Evolutionary conservation across 2,329 filamentous ascomycete genomes (phyloP).

Genomic region (Verticillium albo-atrum): DNA sequence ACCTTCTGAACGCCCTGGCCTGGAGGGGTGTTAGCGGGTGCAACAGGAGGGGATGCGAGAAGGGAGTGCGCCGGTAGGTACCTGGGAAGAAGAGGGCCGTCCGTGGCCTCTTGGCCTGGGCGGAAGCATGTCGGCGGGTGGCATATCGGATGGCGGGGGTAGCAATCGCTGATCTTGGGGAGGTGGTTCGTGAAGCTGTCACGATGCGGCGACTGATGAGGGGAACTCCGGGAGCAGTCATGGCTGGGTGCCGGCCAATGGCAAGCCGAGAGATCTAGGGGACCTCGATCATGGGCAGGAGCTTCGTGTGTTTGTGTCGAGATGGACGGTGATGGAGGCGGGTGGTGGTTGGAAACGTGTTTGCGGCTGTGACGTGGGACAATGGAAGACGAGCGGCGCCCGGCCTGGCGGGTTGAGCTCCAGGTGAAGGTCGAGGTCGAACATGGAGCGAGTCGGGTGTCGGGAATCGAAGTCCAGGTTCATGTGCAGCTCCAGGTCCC

Average conservation of each 20-base stretch:
- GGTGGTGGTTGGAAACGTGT: not conserved
- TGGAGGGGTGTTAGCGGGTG: slow-evolving; percentile 24
- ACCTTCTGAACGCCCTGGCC: slow-evolving; percentile 87
- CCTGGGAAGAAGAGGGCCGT: slow-evolving; percentile 60
- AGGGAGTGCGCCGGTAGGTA: slow-evolving; percentile 18
- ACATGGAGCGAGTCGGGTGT: too few species aligned
- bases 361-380: not conserved
- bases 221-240: slow-evolving; percentile 11
- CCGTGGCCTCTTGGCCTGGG: slow-evolving; percentile 31
- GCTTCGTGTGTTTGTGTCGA: not conserved
- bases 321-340: not conserved
- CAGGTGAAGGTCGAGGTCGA: not conserved
- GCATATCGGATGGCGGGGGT: not conserved
- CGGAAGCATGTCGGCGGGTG: slow-evolving; percentile 23
- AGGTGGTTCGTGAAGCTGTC: not conserved
- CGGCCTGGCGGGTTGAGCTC: not conserved
- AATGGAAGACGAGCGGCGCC: not conserved
- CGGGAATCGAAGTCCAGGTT: not conserved
- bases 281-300: slow-evolving; percentile 8
- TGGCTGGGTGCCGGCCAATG: slow-evolving; percentile 11
- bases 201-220: slow-evolving; percentile 6
- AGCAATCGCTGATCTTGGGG: not conserved
- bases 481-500: too few species aligned
- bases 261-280: slow-evolving; percentile 10
- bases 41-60: not conserved